Percentiles rank a stretch among this genome's conserved stretches.
phyloP scores from a whole-genome alignment of 306 rosid genomes.

The Acacia confusa region DNA sequence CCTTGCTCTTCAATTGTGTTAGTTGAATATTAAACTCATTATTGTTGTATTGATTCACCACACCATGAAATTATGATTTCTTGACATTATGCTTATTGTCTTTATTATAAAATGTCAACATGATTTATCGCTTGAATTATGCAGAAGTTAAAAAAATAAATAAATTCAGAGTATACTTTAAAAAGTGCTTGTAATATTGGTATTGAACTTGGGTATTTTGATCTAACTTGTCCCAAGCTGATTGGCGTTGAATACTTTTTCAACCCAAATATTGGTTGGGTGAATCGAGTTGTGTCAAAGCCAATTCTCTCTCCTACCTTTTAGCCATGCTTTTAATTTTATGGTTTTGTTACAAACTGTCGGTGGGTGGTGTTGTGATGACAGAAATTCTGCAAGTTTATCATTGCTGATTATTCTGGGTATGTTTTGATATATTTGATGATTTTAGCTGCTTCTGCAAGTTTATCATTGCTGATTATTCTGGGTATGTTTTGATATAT shows the following conservation, averaged over 20 bases:
- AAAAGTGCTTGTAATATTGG: background rate
- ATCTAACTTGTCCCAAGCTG: background rate
- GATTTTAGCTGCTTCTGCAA: background rate
- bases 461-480: background rate
- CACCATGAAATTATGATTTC: background rate
- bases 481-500: background rate
- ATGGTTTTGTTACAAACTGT: background rate
- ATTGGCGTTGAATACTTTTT: background rate
- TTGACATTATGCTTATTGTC: background rate
- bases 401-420: background rate
- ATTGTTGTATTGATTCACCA: background rate
- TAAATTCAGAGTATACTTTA: background rate
- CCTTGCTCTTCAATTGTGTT: background rate
- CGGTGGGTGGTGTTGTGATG: background rate
- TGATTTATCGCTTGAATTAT: background rate
- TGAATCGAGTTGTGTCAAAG: background rate
- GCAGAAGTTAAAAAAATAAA: background rate
- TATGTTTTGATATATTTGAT: background rate
- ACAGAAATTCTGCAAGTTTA: background rate
- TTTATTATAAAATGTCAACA: background rate
- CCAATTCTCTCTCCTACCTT: background rate
- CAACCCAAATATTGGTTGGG: background rate
- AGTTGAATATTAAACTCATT: background rate
- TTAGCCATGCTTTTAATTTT: background rate
- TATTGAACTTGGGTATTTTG: background rate